Conservation (phyloP, 2,329 filamentous ascomycete species). For the Ascochyta pisi region DNA sequence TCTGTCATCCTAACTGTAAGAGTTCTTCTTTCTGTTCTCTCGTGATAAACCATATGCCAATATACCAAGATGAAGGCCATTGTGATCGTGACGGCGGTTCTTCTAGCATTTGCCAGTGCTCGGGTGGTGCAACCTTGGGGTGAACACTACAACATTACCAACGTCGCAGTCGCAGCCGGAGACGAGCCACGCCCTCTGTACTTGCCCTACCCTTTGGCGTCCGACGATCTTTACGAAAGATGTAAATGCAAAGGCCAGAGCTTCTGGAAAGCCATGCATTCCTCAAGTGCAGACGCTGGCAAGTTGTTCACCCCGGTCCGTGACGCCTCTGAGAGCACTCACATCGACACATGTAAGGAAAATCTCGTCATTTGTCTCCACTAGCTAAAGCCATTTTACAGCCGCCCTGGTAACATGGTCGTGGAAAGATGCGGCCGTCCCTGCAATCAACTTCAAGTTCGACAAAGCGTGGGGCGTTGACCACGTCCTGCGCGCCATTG, state of each 20-base stretch:
- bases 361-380: fast-evolving
- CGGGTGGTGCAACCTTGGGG: not conserved
- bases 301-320: slow-evolving; percentile 7
- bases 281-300: not conserved
- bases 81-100: not conserved
- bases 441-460: not conserved
- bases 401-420: not conserved
- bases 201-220: slow-evolving; percentile 1
- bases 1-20: too few relatives aligned
- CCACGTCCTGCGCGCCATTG: slow-evolving; percentile 6
- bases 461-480: slow-evolving; percentile 6
- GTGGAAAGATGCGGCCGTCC: not conserved
- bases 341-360: not conserved
- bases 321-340: slow-evolving; percentile 4
- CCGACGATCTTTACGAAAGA: not conserved
- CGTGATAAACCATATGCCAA: not conserved
- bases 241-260: slow-evolving; percentile 13
- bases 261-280: slow-evolving; percentile 11
- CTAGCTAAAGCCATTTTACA: not conserved
- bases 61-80: not conserved
- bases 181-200: not conserved
- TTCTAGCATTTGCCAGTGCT: not conserved
- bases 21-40: too few relatives aligned
- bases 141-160: not conserved
- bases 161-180: not conserved